These are phyloP conservation scores for Anisogramma anomala DNA, from an alignment of 2,329 filamentous ascomycete genomes.

Conservation along the genomic window DNA sequence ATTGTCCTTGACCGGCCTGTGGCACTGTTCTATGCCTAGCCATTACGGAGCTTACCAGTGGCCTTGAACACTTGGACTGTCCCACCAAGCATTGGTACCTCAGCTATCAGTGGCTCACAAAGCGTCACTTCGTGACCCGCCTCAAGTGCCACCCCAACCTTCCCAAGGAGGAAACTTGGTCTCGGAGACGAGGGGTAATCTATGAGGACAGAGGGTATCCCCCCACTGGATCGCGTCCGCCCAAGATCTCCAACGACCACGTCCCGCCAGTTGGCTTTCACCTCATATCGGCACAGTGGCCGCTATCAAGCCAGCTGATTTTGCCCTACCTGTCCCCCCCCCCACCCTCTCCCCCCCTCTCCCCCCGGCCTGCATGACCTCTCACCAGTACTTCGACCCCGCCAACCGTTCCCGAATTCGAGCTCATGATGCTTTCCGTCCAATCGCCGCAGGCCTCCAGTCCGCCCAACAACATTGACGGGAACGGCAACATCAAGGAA, in stretches of 20 bases:
- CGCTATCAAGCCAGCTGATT: background rate
- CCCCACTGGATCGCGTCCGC: slow-evolving; percentile 2
- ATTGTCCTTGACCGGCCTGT: background rate
- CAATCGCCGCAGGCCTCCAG: slow-evolving; percentile 39
- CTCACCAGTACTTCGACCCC: slow-evolving; percentile 3
- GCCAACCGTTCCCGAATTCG: slow-evolving; percentile 3
- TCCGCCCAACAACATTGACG: slow-evolving; percentile 28
- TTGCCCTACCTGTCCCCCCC: too few species aligned
- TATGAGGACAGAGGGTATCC: slow-evolving; percentile 5
- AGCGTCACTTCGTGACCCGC: background rate
- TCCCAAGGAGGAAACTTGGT: background rate
- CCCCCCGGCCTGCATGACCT: slow-evolving; percentile 5
- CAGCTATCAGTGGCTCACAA: slow-evolving; percentile 4
- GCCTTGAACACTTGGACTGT: slow-evolving; percentile 1
- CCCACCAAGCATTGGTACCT: slow-evolving; percentile 3
- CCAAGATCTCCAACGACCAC: background rate
- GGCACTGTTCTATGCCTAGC: background rate
- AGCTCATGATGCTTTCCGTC: slow-evolving; percentile 36
- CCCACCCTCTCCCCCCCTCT: too few species aligned
- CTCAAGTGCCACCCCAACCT: background rate
- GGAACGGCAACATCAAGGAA: slow-evolving; percentile 40
- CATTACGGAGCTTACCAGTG: background rate
- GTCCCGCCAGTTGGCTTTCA: slow-evolving; percentile 2
- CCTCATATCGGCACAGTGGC: slow-evolving; percentile 1
- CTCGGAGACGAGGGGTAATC: slow-evolving; percentile 3